These are phyloP conservation scores for Gaeumannomyces sp. DNA, from an alignment of 2,329 filamentous ascomycete species.

Conservation along the genomic window DNA sequence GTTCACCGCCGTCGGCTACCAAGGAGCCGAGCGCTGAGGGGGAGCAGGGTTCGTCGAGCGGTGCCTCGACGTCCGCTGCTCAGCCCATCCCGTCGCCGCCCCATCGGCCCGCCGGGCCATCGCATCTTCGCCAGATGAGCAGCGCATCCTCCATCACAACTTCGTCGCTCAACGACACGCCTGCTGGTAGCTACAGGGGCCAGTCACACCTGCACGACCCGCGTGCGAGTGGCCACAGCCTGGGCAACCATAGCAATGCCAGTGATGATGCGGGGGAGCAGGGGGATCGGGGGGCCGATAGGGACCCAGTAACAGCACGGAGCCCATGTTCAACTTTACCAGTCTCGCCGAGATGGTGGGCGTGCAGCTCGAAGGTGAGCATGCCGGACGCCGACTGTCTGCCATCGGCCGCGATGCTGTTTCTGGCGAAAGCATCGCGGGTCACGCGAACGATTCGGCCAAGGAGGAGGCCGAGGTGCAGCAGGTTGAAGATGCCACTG, in stretches of 20 bases:
- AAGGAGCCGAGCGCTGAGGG: slow-evolving; percentile 17
- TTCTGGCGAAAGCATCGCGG: slow-evolving; percentile 5
- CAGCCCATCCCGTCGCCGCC: slow-evolving; percentile 39
- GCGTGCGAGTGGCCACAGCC: slow-evolving; percentile 47
- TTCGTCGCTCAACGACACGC: slow-evolving; percentile 68
- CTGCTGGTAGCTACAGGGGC: slow-evolving; percentile 43
- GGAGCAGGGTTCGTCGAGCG: not conserved
- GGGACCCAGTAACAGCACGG: slow-evolving; percentile 46
- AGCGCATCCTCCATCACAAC: slow-evolving; percentile 74
- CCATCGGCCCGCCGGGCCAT: slow-evolving; percentile 53
- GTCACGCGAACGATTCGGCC: slow-evolving; percentile 13
- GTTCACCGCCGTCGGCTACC: slow-evolving; percentile 1
- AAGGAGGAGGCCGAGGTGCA: slow-evolving; percentile 27
- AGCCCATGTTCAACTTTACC: slow-evolving; percentile 87
- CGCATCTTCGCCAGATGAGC: slow-evolving; percentile 75
- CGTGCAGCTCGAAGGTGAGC: slow-evolving; percentile 46
- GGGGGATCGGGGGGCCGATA: slow-evolving; percentile 44
- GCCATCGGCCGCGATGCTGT: slow-evolving; percentile 21
- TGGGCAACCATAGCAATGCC: slow-evolving; percentile 38
- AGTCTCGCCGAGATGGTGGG: slow-evolving; percentile 83
- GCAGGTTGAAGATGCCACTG: slow-evolving; percentile 25
- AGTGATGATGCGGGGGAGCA: slow-evolving; percentile 26
- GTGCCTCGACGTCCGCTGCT: slow-evolving; percentile 26
- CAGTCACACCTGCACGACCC: slow-evolving; percentile 37
- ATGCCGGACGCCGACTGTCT: slow-evolving; percentile 29